A percentile compares a stretch with the other conserved stretches of the same genome.
phyloP scores from a whole-genome alignment of 805 yeast species.

The Metschnikowia noctiluminum region DNA sequence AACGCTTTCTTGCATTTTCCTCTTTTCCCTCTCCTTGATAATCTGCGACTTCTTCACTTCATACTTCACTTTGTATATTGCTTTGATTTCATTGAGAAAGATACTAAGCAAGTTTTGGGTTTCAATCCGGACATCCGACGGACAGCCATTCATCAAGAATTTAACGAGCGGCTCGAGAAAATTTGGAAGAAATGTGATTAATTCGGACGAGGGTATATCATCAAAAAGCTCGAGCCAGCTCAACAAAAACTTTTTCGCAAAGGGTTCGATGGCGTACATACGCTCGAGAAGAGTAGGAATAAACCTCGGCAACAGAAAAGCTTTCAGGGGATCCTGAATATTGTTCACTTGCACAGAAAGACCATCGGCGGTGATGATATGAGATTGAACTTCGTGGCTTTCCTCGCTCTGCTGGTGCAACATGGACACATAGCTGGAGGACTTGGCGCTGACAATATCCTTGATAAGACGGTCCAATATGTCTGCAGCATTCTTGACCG shows the following conservation, averaged over 20 bases:
- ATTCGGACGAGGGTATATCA: conserved; percentile 87
- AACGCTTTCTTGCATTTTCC: neutral
- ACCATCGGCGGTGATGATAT: conserved; percentile 53
- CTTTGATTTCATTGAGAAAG: conserved; percentile 74
- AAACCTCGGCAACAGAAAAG: conserved; percentile 82
- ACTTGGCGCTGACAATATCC: conserved; percentile 93
- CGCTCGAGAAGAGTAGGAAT: conserved; percentile 90
- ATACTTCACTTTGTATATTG: conserved; percentile 66
- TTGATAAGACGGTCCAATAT: conserved; percentile 84
- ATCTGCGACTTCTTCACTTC: conserved; percentile 37
- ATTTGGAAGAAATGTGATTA: conserved; percentile 83
- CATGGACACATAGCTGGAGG: conserved; percentile 79
- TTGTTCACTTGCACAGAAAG: conserved; percentile 58
- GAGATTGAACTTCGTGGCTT: conserved; percentile 31
- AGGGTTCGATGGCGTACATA: conserved; percentile 88
- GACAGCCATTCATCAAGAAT: conserved; percentile 72
- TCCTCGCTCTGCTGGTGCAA: conserved; percentile 47
- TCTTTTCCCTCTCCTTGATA: conserved; percentile 16
- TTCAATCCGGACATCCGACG: conserved; percentile 81
- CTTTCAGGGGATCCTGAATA: conserved; percentile 56
- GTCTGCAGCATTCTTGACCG: conserved; percentile 95
- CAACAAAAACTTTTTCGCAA: conserved; percentile 84
- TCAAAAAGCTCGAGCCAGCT: conserved; percentile 93
- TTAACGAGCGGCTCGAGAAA: conserved; percentile 80
- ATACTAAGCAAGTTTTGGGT: conserved; percentile 75